These are phyloP conservation scores for Penicillium paneum DNA, from an alignment of 2,329 filamentous ascomycete genomes.

Conservation along the genomic window DNA sequence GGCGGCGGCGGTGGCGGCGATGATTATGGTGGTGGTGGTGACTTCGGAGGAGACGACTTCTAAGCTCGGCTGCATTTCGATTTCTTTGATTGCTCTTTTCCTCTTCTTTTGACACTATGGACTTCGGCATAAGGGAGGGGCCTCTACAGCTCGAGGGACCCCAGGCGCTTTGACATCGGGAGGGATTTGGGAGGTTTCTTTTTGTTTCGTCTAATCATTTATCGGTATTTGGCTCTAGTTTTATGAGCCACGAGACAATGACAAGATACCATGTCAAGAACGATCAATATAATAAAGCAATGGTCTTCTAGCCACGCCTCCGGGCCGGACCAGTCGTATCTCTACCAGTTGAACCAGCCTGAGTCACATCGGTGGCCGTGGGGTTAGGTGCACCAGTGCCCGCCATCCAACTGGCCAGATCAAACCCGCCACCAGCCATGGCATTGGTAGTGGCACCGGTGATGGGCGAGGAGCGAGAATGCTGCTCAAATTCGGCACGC, in stretches of 20 bases:
- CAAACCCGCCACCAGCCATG: slow-evolving; percentile 60
- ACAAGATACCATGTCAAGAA: background rate
- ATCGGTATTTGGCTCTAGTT: slow-evolving; percentile 2
- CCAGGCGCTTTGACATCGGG: slow-evolving; percentile 4
- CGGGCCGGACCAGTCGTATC: slow-evolving; percentile 25
- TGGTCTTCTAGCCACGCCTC: slow-evolving; percentile 29
- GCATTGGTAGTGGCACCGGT: slow-evolving; percentile 57
- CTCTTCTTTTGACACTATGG: background rate
- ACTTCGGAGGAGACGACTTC: slow-evolving; percentile 29
- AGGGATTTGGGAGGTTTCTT: slow-evolving; percentile 1
- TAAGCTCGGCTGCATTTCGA: slow-evolving; percentile 6
- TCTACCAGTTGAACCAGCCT: slow-evolving; percentile 26
- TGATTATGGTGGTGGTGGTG: slow-evolving; percentile 35
- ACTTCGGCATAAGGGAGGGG: background rate
- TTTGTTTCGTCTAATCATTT: slow-evolving; percentile 5
- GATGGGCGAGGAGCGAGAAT: slow-evolving; percentile 73
- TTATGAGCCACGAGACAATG: slow-evolving; percentile 6
- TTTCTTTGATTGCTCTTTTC: background rate
- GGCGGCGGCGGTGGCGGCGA: slow-evolving; percentile 26
- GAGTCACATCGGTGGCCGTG: slow-evolving; percentile 19
- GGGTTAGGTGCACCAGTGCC: slow-evolving; percentile 43
- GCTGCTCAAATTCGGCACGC: slow-evolving; percentile 85
- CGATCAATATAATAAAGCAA: background rate
- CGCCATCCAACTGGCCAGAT: slow-evolving; percentile 67
- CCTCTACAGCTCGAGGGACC: background rate